Conservation (phyloP, 805 yeast genomes). For the Blastobotrys attinorum region DNA sequence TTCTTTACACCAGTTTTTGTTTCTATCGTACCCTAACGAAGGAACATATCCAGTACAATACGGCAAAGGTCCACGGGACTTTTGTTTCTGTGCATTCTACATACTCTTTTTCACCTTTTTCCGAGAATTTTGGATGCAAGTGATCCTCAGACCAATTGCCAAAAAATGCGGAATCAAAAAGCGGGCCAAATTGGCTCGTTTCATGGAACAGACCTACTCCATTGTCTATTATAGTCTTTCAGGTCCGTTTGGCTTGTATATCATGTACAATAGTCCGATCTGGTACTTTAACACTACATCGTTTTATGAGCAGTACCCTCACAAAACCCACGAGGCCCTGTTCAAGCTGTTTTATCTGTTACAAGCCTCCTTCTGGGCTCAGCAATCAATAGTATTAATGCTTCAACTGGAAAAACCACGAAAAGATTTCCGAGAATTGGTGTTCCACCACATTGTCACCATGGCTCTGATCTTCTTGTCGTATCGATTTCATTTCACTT, state of each 20-base stretch:
- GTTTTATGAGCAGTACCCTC: constrained; percentile 79
- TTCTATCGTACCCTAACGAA: constrained; percentile 57
- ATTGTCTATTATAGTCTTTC: constrained; percentile 69
- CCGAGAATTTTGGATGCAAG: constrained; percentile 87
- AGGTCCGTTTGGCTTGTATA: constrained; percentile 83
- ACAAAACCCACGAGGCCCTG: constrained; percentile 55
- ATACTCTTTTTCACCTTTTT: constrained; percentile 83
- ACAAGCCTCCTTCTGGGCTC: constrained; percentile 97
- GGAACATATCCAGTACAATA: constrained; percentile 42
- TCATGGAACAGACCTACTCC: constrained; percentile 89
- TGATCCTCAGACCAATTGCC: constrained; percentile 69
- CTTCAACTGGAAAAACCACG: constrained; percentile 91
- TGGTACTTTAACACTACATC: constrained; percentile 86
- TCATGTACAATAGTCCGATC: constrained; percentile 74
- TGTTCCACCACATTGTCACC: constrained; percentile 89
- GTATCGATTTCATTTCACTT: constrained; percentile 90
- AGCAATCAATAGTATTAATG: constrained; percentile 76
- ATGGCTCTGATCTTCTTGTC: constrained; percentile 78
- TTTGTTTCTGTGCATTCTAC: constrained; percentile 68
- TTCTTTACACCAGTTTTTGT: constrained; percentile 53
- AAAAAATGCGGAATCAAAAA: constrained; percentile 39
- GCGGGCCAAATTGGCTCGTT: constrained; percentile 59
- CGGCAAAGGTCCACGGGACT: constrained; percentile 83
- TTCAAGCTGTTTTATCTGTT: constrained; percentile 79
- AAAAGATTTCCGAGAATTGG: constrained; percentile 84